These are phyloP conservation scores for Decorospora gaudefroyi DNA, from an alignment of 2,329 filamentous ascomycete species.

Conservation along the genomic window DNA sequence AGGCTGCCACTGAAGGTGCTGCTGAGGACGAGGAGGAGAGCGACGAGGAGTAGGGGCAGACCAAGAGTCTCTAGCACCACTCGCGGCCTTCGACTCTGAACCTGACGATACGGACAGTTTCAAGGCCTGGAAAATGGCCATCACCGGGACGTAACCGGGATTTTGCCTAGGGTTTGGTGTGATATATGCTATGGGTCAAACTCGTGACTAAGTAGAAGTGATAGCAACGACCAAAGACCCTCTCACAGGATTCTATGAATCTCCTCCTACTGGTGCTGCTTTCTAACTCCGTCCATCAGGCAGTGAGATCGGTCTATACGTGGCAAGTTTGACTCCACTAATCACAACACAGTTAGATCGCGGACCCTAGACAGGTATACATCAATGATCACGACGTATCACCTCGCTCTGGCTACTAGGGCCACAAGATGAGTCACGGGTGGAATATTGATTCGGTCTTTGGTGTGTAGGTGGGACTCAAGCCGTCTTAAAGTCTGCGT, in stretches of 20 bases:
- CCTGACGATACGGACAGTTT: slow-evolving; percentile 6
- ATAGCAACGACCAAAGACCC: slow-evolving; percentile 12
- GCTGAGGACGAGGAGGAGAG: slow-evolving; percentile 43
- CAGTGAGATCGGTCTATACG: too few species aligned
- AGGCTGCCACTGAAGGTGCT: slow-evolving; percentile 59
- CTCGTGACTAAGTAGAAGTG: slow-evolving; percentile 12
- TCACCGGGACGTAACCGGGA: slow-evolving; percentile 2
- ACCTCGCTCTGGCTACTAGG: too few species aligned
- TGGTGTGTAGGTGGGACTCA: too few species aligned
- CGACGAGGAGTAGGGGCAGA: slow-evolving; percentile 43
- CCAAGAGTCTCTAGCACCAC: slow-evolving; percentile 1
- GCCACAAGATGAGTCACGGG: too few species aligned
- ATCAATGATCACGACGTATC: too few species aligned
- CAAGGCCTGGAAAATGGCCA: slow-evolving; percentile 1
- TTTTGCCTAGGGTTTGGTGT: slow-evolving; percentile 1
- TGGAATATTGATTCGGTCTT: too few species aligned
- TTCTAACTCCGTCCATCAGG: background rate
- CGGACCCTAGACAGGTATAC: too few species aligned
- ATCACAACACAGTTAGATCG: too few species aligned
- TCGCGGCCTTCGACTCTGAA: slow-evolving; percentile 2
- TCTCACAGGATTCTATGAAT: background rate
- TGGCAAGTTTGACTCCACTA: too few species aligned
- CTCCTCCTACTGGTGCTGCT: background rate
- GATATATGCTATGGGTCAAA: background rate
- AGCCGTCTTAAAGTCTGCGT: too few species aligned